Evolutionary conservation across 2,329 filamentous ascomycete species (phyloP), one percentile per base, ranked within the genome.

Genomic region (Dothistroma pini): DNA sequence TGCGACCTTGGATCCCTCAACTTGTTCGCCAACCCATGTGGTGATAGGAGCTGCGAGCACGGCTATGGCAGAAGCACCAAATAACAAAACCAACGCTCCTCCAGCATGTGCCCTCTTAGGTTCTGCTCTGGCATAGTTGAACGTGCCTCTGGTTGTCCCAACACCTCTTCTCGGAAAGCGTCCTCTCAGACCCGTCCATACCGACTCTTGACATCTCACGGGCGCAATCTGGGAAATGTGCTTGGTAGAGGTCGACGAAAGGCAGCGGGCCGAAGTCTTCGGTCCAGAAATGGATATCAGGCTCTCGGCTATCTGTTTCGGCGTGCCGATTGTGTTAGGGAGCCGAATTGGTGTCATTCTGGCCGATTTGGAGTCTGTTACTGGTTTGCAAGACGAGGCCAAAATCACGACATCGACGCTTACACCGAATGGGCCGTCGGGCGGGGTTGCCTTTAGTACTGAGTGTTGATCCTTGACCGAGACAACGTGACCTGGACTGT

Each of bases 41-140:
- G 63, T 57, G 6, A 64, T 57, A 25, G 66, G 66, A 55, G 66
- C 56, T 34, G 66, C 62, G 59, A 68, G 49, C 38, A 63, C 57
- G 61, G 64, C 66, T 32, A 68, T 44, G 21, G 62, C 64, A 14
- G 66, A 68, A 25, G 64, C 66, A 50, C 64, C 64, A 48, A 66
- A 63, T 52, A 66, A 47, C 1, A 62, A 48, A 3, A 55, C 60
- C 64, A 66, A 56, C 16, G 58, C 62, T 19, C 66, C 63, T 16
- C 59, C 55, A 52, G 63, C 59, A 63, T 68, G 58, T 25, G 62
- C 60, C 32, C 54, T 63, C 54, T 63, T 58, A 9, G 66, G 62
- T 55, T 60, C 38, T 19, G 56, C 56, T 54, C 44, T 54, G 16
- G 22, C 38, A 19, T 54, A 32, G 25, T 38, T 21, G 12, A 55